These are phyloP conservation scores for Evernia prunastri DNA, from an alignment of 495 filamentous ascomycete genomes.

Conservation along the genomic window DNA sequence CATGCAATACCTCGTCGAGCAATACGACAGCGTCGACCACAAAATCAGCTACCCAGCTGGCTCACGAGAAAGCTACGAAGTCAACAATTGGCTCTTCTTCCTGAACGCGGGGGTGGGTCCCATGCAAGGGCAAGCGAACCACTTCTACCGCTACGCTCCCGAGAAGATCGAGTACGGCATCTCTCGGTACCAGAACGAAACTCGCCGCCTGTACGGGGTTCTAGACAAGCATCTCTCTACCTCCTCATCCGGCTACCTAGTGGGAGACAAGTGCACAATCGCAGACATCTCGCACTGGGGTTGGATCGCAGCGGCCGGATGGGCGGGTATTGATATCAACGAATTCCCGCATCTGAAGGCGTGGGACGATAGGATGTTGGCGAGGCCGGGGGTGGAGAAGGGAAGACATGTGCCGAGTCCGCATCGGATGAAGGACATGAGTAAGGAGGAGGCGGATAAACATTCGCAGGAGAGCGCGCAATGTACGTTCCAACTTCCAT, in stretches of 20 bases:
- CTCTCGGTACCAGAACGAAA: conserved; percentile 75
- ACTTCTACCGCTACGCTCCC: conserved; percentile 81
- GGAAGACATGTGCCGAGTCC: conserved; percentile 68
- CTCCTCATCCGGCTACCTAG: conserved; percentile 62
- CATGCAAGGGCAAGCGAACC: conserved; percentile 92
- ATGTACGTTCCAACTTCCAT: conserved; percentile 33
- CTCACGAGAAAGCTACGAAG: conserved; percentile 68
- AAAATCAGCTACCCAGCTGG: conserved; percentile 77
- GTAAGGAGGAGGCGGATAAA: conserved; percentile 51
- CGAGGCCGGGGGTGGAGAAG: conserved; percentile 64
- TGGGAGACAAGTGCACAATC: conserved; percentile 73
- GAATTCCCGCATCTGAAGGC: conserved; percentile 71
- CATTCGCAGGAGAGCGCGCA: conserved; percentile 38
- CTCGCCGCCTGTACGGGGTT: conserved; percentile 70
- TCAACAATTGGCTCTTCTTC: conserved; percentile 72
- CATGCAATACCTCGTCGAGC: conserved; percentile 75
- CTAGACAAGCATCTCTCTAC: conserved; percentile 65
- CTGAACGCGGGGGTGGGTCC: conserved; percentile 76
- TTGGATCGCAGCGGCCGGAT: conserved; percentile 59
- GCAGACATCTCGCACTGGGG: conserved; percentile 80
- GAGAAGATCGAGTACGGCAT: conserved; percentile 83
- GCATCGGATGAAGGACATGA: conserved; percentile 56
- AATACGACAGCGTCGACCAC: conserved; percentile 68
- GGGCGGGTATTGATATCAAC: conserved; percentile 67
- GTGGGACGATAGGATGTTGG: conserved; percentile 66